phyloP scores from a whole-genome alignment of 345 rosid genomes.

The Linum usitatissimum region DNA sequence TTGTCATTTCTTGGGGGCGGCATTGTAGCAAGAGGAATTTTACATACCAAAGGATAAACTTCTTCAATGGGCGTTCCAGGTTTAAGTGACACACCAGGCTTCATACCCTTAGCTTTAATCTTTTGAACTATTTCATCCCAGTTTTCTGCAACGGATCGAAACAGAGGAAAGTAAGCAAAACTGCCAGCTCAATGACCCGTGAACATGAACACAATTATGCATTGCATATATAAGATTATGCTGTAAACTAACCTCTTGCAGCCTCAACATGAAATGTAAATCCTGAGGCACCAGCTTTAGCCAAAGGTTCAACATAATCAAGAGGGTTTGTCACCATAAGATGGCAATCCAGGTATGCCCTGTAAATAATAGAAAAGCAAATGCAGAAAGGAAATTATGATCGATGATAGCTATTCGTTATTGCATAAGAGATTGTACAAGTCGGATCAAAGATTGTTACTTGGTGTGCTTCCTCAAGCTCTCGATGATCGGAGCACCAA shows the following conservation, averaged over 20 bases:
- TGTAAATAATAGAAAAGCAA: slow-evolving; percentile 17
- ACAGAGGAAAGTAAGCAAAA: not conserved
- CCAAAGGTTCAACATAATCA: slow-evolving; percentile 69
- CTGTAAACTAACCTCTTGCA: slow-evolving; percentile 49
- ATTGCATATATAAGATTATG: too few species aligned
- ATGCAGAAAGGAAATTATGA: not conserved
- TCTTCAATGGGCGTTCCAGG: slow-evolving; percentile 82
- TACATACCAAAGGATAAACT: slow-evolving; percentile 68
- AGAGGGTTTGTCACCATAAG: slow-evolving; percentile 87
- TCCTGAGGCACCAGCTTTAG: slow-evolving; percentile 88
- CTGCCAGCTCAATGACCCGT: not conserved
- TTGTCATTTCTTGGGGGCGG: not conserved
- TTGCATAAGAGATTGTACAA: not conserved
- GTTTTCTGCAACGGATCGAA: slow-evolving; percentile 35
- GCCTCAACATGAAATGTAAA: slow-evolving; percentile 90
- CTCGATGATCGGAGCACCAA: slow-evolving; percentile 83
- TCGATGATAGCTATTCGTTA: not conserved
- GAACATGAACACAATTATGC: not conserved
- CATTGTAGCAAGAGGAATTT: slow-evolving; percentile 2
- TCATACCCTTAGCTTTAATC: slow-evolving; percentile 79
- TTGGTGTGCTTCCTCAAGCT: slow-evolving; percentile 83
- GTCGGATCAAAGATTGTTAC: slow-evolving; percentile 23
- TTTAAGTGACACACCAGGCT: slow-evolving; percentile 70
- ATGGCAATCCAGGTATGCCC: slow-evolving; percentile 93
- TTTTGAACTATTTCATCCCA: slow-evolving; percentile 64